phyloP scores from a whole-genome alignment of 768 basidiomycete species.

The Boletus tomentosulus region DNA sequence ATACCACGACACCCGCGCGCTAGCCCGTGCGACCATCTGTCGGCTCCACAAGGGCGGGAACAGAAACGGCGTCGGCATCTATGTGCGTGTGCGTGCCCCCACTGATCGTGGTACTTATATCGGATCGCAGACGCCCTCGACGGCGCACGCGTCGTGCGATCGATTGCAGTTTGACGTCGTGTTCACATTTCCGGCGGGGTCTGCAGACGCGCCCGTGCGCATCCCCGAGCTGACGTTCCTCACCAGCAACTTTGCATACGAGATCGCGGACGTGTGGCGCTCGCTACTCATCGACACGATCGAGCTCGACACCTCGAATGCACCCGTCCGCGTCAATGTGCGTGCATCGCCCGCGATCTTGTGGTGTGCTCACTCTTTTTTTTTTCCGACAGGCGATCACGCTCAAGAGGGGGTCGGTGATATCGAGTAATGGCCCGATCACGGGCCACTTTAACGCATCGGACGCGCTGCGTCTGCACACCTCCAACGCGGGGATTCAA shows the following conservation, averaged over 20 bases:
- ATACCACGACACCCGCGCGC: slow-evolving; percentile 21
- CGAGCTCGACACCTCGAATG: slow-evolving; percentile 20
- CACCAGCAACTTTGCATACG: slow-evolving; percentile 28
- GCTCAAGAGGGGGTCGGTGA: too few relatives aligned
- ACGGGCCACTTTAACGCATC: slow-evolving; percentile 36
- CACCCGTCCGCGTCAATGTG: slow-evolving; percentile 28
- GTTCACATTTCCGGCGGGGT: slow-evolving; percentile 26
- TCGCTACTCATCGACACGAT: slow-evolving; percentile 28
- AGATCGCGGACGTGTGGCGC: slow-evolving; percentile 25
- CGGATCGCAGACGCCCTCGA: slow-evolving; percentile 14
- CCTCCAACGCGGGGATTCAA: slow-evolving; percentile 34
- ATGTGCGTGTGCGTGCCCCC: slow-evolving; percentile 20
- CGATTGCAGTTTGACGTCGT: slow-evolving; percentile 27
- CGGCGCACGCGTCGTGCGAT: neutral
- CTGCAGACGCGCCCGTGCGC: slow-evolving; percentile 10
- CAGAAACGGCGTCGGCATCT: slow-evolving; percentile 36
- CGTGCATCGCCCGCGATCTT: neutral
- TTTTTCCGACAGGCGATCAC: too few relatives aligned
- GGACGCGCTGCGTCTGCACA: slow-evolving; percentile 24
- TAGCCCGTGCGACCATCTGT: slow-evolving; percentile 31
- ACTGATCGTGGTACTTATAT: neutral
- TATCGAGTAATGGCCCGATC: slow-evolving; percentile 34
- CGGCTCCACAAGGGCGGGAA: slow-evolving; percentile 23
- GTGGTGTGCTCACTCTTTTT: too few relatives aligned
- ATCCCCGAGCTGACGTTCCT: slow-evolving; percentile 28